Evolutionary conservation across 1,284 basidiomycete genomes (phyloP), one percentile per base, ranked within the genome.

Genomic region (Thelephora terrestris): DNA sequence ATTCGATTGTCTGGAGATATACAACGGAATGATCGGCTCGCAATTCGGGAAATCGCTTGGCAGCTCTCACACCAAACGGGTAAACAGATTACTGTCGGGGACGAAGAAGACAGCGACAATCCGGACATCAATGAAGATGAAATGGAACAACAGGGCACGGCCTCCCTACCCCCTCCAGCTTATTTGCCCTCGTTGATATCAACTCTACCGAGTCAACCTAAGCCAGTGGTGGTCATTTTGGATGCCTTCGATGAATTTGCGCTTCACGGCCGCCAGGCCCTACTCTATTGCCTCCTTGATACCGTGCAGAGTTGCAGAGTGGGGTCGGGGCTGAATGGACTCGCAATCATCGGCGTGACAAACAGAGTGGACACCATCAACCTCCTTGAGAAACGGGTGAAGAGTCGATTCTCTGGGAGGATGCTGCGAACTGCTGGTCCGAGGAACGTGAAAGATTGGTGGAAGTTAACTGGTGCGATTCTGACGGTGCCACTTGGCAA

Each of bases 221-320:
- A 86, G 21, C 83, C 93, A 1, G 83, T 88, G 0, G 65, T 97
- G 45, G 73, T 97, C 42, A 64, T 96, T 43, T 73, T 97, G 1
- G 93, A 97, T 58, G 84, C 84, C 9, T 93, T 96, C 62, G 94
- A 97, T 61, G 72, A 92, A 20, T 97, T 96, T 62, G 85, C 91
- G 1, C 74, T 83, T 10, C 91, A 95, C 65, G 79, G 91, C 42
- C 78, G 93, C 43, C 90, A 96, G 60, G 84, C 90, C 1, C 66
- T 95, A 6, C 74, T 95, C 2, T 95, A 95, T 59, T 94, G 91
- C 57, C 76, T 94, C n/a, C 72, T 93, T 54, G 84, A 91, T 57
- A 86, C 84, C 0, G 89, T 75, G 2, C 84, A 88, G 55, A 80
- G 75, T 47, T 84, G 80, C 58, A 74, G 76, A 47, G 73, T 74